Conservation (phyloP, 257 asterid genomes). For the Solanum pinnatisectum region DNA sequence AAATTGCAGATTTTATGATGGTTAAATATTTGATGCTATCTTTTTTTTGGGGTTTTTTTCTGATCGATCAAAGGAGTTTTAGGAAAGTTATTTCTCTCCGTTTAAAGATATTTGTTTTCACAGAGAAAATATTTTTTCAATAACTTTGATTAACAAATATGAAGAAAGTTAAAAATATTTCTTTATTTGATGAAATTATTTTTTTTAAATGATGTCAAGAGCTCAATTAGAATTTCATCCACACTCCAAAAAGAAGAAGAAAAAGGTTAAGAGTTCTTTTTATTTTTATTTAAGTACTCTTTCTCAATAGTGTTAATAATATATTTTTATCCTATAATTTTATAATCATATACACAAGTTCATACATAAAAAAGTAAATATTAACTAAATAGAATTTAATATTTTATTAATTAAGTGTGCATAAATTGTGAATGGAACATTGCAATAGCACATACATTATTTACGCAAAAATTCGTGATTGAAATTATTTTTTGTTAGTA, state of each 20-base stretch:
- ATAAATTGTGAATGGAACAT: neutral
- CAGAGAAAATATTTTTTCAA: too few species aligned
- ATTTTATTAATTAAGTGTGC: neutral
- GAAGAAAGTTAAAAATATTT: too few species aligned
- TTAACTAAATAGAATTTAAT: neutral
- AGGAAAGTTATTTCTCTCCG: too few species aligned
- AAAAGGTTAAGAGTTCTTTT: too few species aligned
- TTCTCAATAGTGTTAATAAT: neutral
- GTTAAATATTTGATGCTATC: too few species aligned
- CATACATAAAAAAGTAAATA: neutral
- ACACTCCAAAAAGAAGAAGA: neutral
- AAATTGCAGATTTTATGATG: too few species aligned
- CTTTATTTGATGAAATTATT: neutral
- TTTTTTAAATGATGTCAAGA: neutral
- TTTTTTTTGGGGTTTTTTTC: too few species aligned
- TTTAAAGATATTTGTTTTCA: too few species aligned
- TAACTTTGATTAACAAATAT: too few species aligned
- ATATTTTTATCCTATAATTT: neutral
- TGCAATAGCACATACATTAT: neutral
- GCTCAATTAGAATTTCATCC: too few species aligned
- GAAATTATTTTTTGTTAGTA: neutral
- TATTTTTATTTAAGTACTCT: neutral
- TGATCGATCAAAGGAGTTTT: too few species aligned
- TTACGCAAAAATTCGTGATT: neutral
- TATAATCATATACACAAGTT: neutral